Percentiles rank a stretch among this genome's conserved stretches.
phyloP scores from a whole-genome alignment of 192 early-diverging fungal genomes.

The Coemansia nantahalensis region DNA sequence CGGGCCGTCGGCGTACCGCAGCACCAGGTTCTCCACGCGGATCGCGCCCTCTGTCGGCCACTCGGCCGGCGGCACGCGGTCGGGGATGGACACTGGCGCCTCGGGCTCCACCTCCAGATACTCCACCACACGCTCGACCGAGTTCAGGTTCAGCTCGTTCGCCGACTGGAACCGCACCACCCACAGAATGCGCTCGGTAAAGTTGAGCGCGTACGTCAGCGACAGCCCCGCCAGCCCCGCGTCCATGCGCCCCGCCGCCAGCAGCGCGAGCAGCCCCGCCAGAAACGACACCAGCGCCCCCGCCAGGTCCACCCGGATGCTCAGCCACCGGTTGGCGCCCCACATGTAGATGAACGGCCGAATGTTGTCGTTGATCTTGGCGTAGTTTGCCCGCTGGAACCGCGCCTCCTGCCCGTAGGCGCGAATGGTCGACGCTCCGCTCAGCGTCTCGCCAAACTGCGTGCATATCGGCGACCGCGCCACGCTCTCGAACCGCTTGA shows the following conservation, averaged over 20 bases:
- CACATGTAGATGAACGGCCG: conserved; percentile 80
- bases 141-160: conserved; percentile 84
- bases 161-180: conserved; percentile 68
- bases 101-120: conserved; percentile 80
- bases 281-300: conserved; percentile 55
- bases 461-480: conserved; percentile 71
- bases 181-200: conserved; percentile 78
- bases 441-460: conserved; percentile 74
- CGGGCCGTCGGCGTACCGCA: conserved; percentile 64
- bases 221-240: conserved; percentile 84
- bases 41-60: conserved; percentile 74
- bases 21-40: conserved; percentile 61
- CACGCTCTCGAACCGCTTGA: conserved; percentile 84
- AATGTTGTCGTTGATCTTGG: conserved; percentile 74
- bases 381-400: conserved; percentile 46
- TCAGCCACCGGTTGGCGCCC: conserved; percentile 85
- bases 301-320: conserved; percentile 69
- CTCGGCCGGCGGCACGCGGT: conserved; percentile 45
- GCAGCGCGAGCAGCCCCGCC: conserved; percentile 64
- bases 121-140: conserved; percentile 80
- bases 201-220: conserved; percentile 77
- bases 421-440: conserved; percentile 73
- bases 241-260: conserved; percentile 55
- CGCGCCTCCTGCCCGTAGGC: conserved; percentile 72
- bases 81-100: conserved; percentile 52